Base-by-base conservation (phyloP, 2,329 filamentous ascomycete genomes). In the Rhynchosporium graminicola region DNA sequence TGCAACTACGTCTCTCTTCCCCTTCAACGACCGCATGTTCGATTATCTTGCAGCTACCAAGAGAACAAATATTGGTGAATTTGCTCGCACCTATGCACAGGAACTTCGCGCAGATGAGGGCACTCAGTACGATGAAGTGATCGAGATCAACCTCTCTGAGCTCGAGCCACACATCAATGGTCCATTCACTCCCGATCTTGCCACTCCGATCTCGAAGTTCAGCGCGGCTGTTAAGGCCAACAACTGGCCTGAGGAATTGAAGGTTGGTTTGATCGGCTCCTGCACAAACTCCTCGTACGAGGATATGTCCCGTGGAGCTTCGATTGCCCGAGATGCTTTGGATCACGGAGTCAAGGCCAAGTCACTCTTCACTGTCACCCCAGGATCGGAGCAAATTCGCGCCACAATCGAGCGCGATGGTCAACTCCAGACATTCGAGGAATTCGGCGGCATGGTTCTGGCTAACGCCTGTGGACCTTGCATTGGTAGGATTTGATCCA, bases 101-200 rank as follows among this genome's bases (percentile, higher is more conserved):
- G 92, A 96, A 73, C 90, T 99, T 68, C 86, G 85, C 64, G 88
- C 91, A 75, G 95, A 99, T 71, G 83, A 96, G 79, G 92, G 92
- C 70, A 91, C 91, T 70, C 88, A 98, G 79, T 99, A 98, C 78
- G 95, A 99, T 78, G 85, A 98, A 80, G 79, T 97, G 70, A 92
- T 98, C 74, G 94, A 97, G 81, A 91, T 99, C 80, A 94, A 99
- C 83, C 86, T 99, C 60, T 89, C 86, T 63, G 90, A 94, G 79
- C 89, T 99, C 55, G 95, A 99, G 83, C 95, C 95, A 70, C 92
- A 98, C 77, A 92, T 99, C 82, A 99, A 99, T 83, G 95, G 95
- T 69, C 95, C 95, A 68, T 98, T 98, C 86, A 99, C 95, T 33
- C 95, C 95, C 65, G 95, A 99, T 86, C 84, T 99, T 80, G 93